Percentiles rank a stretch among this genome's conserved stretches.
Conservation (phyloP, 192 early-diverging fungal species). For the Backusella westeae region DNA sequence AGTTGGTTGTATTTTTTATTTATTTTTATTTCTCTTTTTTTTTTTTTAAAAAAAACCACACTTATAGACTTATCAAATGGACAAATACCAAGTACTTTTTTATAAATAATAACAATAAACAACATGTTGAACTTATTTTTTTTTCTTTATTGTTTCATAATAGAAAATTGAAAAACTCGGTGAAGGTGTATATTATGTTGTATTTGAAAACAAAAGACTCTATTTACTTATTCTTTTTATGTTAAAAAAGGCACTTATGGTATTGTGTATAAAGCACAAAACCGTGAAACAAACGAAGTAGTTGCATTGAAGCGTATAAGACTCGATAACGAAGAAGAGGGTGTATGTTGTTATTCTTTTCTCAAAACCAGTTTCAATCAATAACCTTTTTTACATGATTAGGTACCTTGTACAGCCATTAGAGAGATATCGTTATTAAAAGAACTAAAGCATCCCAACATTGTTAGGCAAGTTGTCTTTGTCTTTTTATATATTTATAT, state of each 20-base stretch:
- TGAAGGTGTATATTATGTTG: constrained; percentile 60
- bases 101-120: neutral
- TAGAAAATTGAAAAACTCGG: constrained; percentile 99
- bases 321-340: constrained; percentile 88
- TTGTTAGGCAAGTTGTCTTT: constrained; percentile 65
- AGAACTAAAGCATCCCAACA: constrained; percentile 82
- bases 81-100: constrained; percentile 58
- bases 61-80: constrained; percentile 37
- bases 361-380: neutral
- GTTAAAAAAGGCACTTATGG: constrained; percentile 79
- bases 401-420: constrained; percentile 84
- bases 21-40: neutral
- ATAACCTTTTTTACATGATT: neutral
- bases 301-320: constrained; percentile 96
- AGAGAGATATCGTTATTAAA: constrained; percentile 87
- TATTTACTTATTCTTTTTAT: neutral
- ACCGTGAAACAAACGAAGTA: constrained; percentile 91
- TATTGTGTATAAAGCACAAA: constrained; percentile 99
- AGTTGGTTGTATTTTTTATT: neutral
- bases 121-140: neutral
- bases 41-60: neutral
- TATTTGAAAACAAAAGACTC: neutral
- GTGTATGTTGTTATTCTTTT: constrained; percentile 42
- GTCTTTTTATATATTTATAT: neutral
- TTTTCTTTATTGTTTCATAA: neutral